A percentile compares a stretch with the other conserved stretches of the same genome.
Conservation (phyloP, 164 flowering plant genomes). For the Stephania yunnanensis region DNA sequence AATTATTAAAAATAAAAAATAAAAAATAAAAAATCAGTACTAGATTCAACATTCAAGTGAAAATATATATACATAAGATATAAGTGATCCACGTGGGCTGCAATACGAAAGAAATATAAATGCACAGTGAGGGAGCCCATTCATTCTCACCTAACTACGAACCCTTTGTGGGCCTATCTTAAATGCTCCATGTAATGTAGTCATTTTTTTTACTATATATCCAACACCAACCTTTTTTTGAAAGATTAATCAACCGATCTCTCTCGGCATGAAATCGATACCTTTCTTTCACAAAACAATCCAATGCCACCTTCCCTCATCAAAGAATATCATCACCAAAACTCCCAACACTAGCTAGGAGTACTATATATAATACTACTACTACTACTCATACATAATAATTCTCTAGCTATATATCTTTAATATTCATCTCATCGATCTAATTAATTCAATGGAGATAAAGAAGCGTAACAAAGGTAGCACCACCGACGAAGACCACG, state of each 20-base stretch:
- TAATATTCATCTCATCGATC: background rate
- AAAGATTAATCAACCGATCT: background rate
- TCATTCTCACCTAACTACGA: background rate
- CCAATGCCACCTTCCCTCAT: background rate
- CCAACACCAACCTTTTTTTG: background rate
- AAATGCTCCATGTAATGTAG: background rate
- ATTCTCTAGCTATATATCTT: background rate
- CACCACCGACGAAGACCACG: conserved; percentile 17
- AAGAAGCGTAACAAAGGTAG: conserved; percentile 7
- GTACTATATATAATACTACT: background rate
- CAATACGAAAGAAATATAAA: background rate
- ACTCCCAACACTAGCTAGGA: background rate
- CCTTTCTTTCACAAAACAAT: background rate
- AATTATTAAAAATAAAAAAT: too few relatives aligned
- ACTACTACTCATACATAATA: too few relatives aligned
- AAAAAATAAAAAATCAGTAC: too few relatives aligned
- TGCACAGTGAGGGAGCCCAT: background rate
- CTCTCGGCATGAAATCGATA: background rate
- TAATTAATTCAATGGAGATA: conserved; percentile 1
- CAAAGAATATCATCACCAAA: background rate
- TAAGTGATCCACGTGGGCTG: background rate
- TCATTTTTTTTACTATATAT: background rate
- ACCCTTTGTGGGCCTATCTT: background rate
- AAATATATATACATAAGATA: too few relatives aligned
- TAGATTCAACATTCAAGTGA: too few relatives aligned